A percentile compares a stretch with the other conserved stretches of the same genome.
phyloP scores from a whole-genome alignment of 768 basidiomycete genomes.

The Amanita molliuscula region DNA sequence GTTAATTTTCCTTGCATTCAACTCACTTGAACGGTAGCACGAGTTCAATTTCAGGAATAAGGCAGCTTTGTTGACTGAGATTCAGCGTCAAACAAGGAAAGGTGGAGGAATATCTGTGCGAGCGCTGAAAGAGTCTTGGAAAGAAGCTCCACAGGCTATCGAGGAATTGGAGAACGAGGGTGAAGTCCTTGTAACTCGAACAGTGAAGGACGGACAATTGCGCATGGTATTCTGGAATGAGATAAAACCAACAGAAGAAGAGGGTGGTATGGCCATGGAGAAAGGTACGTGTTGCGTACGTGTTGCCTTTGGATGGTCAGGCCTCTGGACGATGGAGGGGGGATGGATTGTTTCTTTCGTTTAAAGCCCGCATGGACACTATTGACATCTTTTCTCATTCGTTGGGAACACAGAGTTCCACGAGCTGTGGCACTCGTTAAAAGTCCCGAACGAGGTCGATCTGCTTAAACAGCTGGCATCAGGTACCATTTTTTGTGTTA shows the following conservation, averaged over 20 bases:
- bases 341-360: background rate
- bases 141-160: slow-evolving; percentile 72
- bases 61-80: slow-evolving; percentile 72
- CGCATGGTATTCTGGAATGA: slow-evolving; percentile 90
- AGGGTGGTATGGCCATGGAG: slow-evolving; percentile 63
- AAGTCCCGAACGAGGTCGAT: slow-evolving; percentile 81
- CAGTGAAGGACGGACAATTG: slow-evolving; percentile 71
- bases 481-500: slow-evolving; percentile 28
- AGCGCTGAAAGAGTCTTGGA: slow-evolving; percentile 84
- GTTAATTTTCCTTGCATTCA: background rate
- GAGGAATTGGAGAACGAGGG: slow-evolving; percentile 88
- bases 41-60: slow-evolving; percentile 83
- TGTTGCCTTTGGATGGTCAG: background rate
- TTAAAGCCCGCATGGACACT: background rate
- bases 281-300: slow-evolving; percentile 46
- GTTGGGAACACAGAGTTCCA: slow-evolving; percentile 52
- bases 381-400: background rate
- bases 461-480: slow-evolving; percentile 66
- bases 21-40: slow-evolving; percentile 37
- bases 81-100: slow-evolving; percentile 74
- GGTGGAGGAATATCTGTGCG: slow-evolving; percentile 82
- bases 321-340: background rate
- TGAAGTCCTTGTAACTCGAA: slow-evolving; percentile 81
- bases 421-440: slow-evolving; percentile 79
- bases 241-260: slow-evolving; percentile 65